Evolutionary conservation across 352 stramenopile species (phyloP), one percentile per base, ranked within the genome.

Genomic region (Pythium periplocum): DNA sequence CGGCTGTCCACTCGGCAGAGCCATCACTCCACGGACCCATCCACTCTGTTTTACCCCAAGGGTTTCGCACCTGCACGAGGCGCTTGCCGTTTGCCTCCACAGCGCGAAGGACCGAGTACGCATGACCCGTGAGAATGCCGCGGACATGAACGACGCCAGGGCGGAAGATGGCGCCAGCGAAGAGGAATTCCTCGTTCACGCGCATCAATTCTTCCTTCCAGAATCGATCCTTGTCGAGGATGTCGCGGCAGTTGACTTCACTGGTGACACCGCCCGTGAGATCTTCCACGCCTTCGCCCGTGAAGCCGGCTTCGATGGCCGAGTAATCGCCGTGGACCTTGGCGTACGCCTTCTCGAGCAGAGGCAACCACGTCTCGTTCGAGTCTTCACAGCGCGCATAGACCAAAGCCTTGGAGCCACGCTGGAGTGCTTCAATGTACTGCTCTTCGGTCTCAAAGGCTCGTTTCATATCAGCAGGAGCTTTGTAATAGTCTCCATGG

Each of bases 311-410:
- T 39, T 86, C 68, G 43, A 95, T 72, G 9, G 64, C 54, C 8
- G 62, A 57, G 70, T 95, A 96, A 57, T 74, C 75, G 26, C 86
- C 84, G 52, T 81, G 79, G 40, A 73, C 75, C 53, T 95, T 95
- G 8, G 86, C 80, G 55, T 87, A 93, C 31, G 84, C 84, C 58
- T 96, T 96, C 62, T 96, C 86, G 9, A 96, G 48, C 26, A 95
- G 61, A 43, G 80, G 71, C 12, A 86, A 70, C 86, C 86, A 96
- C 40, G 90, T 71, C 62, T 94, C 83, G 55, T 84, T 74, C 33
- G 71, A 78, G 46, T 70, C 69, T 35, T 55, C 62, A 37, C 64
- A 78, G 34, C 69, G 69, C 36, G 65, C 62, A 45, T 71, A 78
- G 54, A 71, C 59, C 11, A 78, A 59, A 30, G 69, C 66, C 34